phyloP scores from a whole-genome alignment of 2,329 filamentous ascomycete species.

The Dothideomycetidae sp. region DNA sequence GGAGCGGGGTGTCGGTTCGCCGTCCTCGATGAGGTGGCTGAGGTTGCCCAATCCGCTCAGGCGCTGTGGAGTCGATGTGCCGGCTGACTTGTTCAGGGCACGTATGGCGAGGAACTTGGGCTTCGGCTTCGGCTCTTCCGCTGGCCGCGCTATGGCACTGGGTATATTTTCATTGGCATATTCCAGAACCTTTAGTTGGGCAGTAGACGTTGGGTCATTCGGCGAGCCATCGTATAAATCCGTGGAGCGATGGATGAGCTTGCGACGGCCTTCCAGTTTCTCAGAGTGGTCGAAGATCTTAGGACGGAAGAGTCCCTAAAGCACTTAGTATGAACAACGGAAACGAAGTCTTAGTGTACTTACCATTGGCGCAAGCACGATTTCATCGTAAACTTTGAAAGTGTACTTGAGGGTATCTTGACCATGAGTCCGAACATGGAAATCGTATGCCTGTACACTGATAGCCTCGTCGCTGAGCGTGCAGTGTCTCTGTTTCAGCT shows the following conservation, averaged over 20 bases:
- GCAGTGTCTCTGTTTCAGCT: conserved; percentile 85
- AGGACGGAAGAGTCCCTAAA: conserved; percentile 70
- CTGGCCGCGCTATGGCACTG: conserved; percentile 24
- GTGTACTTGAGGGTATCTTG: conserved; percentile 84
- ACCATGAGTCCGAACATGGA: conserved; percentile 76
- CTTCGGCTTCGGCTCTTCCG: conserved; percentile 42
- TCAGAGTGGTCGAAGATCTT: conserved; percentile 67
- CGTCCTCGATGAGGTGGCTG: conserved; percentile 48
- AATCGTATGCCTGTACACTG: conserved; percentile 75
- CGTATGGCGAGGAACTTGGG: conserved; percentile 33
- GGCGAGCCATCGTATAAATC: conserved; percentile 88
- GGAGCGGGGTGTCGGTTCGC: conserved; percentile 64
- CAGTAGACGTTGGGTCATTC: conserved; percentile 76
- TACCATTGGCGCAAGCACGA: conserved; percentile 77
- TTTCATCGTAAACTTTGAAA: conserved; percentile 95
- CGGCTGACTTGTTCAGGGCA: conserved; percentile 8
- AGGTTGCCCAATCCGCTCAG: conserved; percentile 46
- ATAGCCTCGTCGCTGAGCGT: conserved; percentile 84
- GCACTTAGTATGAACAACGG: background rate
- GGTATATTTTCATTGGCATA: conserved; percentile 32
- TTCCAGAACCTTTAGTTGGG: conserved; percentile 55
- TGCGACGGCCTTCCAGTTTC: conserved; percentile 68
- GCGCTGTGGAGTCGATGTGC: conserved; percentile 17
- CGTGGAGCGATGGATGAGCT: conserved; percentile 72
- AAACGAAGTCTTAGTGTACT: conserved; percentile 12